phyloP scores from a whole-genome alignment of 176 grass and related monocot genomes.

The Eremochloa ophiuroides region DNA sequence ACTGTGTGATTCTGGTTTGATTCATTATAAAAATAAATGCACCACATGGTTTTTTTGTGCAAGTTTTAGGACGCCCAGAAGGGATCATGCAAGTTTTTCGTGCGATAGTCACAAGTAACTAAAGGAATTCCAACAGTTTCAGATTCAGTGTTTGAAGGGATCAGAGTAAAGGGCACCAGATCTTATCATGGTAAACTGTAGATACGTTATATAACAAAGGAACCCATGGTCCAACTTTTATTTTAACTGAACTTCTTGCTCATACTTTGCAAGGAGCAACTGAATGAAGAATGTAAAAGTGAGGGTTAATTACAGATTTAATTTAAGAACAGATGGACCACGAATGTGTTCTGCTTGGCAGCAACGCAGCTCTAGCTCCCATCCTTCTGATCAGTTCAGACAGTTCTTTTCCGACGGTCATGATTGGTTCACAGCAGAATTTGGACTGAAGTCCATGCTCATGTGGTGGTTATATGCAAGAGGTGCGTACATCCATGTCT shows the following conservation, averaged over 20 bases:
- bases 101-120: neutral
- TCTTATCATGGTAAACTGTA: neutral
- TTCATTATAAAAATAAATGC: neutral
- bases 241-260: neutral
- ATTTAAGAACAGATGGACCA: constrained; percentile 3
- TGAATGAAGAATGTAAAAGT: constrained; percentile 16
- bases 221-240: neutral
- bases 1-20: neutral
- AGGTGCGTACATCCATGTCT: constrained; percentile 44
- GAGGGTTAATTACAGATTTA: constrained; percentile 10
- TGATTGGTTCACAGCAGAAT: neutral
- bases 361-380: neutral
- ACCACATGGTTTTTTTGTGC: no score
- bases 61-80: neutral
- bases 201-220: neutral
- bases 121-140: neutral
- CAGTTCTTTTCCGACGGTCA: neutral
- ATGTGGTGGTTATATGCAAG: constrained; percentile 32
- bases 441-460: constrained; percentile 10
- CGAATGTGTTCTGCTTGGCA: neutral
- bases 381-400: neutral
- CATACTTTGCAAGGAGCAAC: neutral
- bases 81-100: neutral
- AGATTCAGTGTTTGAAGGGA: neutral
- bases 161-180: neutral